Evolutionary conservation across 176 grass and related monocot genomes (phyloP), one percentile per base, ranked within the genome.

Genomic region (Hyparrhenia diplandra): DNA sequence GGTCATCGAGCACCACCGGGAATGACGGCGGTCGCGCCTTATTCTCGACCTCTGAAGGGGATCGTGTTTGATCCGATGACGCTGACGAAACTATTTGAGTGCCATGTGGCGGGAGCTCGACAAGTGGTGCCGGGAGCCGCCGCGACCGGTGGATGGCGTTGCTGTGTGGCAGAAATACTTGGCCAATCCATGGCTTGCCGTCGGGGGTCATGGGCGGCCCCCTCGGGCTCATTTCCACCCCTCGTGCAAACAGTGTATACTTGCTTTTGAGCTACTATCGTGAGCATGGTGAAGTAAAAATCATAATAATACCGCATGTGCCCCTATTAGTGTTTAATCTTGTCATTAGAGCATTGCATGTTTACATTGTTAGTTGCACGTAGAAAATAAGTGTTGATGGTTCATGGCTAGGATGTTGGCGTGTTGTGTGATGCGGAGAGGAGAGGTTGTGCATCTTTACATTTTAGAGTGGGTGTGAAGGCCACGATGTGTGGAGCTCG

Each of bases 161-260:
- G 77, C 14, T n/a, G n/a, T 86, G 14, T 20, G 6, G 46, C 69
- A 43, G 0, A 80, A 80, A 21, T 75, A 86, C 69, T 86, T 74
- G 6, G 41, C 5, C 2, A 86, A 80, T 28, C 84, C 84, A 0
- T 86, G 77, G 69, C 69, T 80, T 1, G 5, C 3, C 1, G 0
- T 67, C 5, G n/a, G 84, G 84, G 9, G 69, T 86, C 4, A 13
- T 64, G 9, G 69, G 69, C 84, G 0, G 23, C n/a, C n/a, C 21
- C 10, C 0, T 74, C 7, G 34, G 8, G 0, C 61, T 86, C 4
- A 6, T 23, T 11, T 74, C 58, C 3, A 6, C n/a, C 5, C 3
- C 12, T 86, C 2, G 4, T 80, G 25, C 68, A 80, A 8, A 61
- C 77, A 10, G 21, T 80, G 5, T 86, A 58, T 16, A 58, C 77